Conservation (phyloP, 1,284 basidiomycete species). For the Fistulinella cinereoalba region DNA sequence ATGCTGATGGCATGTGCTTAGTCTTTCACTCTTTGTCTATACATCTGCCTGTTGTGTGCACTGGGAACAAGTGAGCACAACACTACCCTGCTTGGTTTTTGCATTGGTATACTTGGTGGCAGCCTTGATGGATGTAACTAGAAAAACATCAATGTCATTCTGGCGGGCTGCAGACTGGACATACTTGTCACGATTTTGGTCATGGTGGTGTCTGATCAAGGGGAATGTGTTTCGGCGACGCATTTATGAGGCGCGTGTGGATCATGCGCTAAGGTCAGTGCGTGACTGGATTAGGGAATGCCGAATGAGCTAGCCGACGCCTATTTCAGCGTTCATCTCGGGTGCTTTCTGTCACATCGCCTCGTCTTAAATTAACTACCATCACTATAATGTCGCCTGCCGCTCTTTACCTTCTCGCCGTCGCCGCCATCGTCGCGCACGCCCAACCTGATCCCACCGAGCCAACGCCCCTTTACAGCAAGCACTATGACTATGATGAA, state of each 20-base stretch:
- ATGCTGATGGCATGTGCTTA: conserved; percentile 53
- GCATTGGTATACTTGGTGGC: conserved; percentile 50
- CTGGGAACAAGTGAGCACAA: not conserved
- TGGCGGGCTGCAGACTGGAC: not conserved
- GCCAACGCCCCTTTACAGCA: conserved; percentile 50
- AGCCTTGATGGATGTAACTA: conserved; percentile 49
- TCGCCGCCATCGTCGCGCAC: conserved; percentile 34
- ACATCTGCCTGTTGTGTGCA: not conserved
- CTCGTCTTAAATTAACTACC: conserved; percentile 2
- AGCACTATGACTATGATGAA: conserved; percentile 46
- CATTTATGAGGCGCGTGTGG: conserved; percentile 24
- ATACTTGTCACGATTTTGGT: conserved; percentile 38
- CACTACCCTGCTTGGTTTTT: conserved; percentile 36
- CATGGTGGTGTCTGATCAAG: conserved; percentile 25
- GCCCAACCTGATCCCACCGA: conserved; percentile 37
- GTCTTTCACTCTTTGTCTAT: conserved; percentile 42
- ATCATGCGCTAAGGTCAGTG: conserved; percentile 40
- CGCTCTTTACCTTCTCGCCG: conserved; percentile 45
- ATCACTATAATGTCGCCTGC: conserved; percentile 34
- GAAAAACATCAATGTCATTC: not conserved
- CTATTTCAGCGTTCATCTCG: conserved; percentile 21
- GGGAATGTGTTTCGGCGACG: conserved; percentile 5
- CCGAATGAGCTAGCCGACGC: conserved; percentile 17
- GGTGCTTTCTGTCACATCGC: not conserved
- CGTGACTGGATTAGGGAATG: conserved; percentile 12